Evolutionary conservation across 441 rosid species (phyloP).

Genomic region (Mallotus japonicus): DNA sequence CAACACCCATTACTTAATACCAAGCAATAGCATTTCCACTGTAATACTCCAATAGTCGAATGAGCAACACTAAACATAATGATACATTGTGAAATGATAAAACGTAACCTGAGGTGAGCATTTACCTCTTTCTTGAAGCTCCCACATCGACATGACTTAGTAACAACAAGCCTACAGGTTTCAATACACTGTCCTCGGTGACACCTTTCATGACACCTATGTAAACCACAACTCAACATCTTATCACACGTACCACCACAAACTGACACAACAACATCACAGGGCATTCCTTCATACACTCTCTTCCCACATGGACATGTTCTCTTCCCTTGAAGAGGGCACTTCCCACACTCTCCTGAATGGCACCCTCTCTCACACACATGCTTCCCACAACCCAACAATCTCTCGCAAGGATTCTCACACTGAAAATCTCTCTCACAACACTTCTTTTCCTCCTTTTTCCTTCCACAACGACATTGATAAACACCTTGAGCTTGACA

Average conservation of each 20-base stretch:
- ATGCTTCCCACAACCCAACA: slow-evolving; percentile 70
- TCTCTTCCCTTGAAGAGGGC: slow-evolving; percentile 81
- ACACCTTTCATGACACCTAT: slow-evolving; percentile 83
- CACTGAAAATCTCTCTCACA: slow-evolving; percentile 69
- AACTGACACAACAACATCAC: slow-evolving; percentile 66
- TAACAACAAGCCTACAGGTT: slow-evolving; percentile 75
- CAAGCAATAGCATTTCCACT: background rate
- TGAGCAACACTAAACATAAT: background rate
- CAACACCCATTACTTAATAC: background rate
- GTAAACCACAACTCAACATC: slow-evolving; percentile 64
- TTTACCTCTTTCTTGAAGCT: slow-evolving; percentile 82
- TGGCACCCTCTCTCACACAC: slow-evolving; percentile 80
- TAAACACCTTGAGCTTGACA: slow-evolving; percentile 58
- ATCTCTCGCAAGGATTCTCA: slow-evolving; percentile 56
- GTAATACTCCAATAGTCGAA: background rate
- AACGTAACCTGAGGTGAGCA: slow-evolving; percentile 3
- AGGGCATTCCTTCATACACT: slow-evolving; percentile 66
- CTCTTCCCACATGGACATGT: slow-evolving; percentile 88
- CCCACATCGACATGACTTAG: slow-evolving; percentile 73
- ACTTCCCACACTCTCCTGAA: slow-evolving; percentile 65
- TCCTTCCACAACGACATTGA: slow-evolving; percentile 56
- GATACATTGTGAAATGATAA: background rate
- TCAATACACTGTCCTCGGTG: slow-evolving; percentile 75
- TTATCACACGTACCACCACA: slow-evolving; percentile 90
- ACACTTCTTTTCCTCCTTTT: slow-evolving; percentile 64